A percentile compares a stretch with the other conserved stretches of the same genome.
phyloP scores from a whole-genome alignment of 805 yeast species.

The Candida endomychidarum region DNA sequence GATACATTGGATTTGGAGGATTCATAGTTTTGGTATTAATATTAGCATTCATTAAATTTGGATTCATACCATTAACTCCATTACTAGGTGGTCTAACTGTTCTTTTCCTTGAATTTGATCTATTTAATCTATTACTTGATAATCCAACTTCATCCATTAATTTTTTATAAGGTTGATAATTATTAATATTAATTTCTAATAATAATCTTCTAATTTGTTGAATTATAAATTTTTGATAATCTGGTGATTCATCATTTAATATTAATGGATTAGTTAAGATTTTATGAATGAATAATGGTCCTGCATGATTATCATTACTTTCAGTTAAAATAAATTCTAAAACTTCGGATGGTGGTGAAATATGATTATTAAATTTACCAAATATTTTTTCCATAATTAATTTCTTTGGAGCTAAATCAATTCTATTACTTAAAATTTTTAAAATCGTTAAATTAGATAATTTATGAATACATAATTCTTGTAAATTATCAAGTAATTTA shows the following conservation, averaged over 20 bases:
- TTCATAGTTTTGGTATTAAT: slow-evolving; percentile 21
- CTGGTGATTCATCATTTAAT: slow-evolving; percentile 37
- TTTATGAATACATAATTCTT: slow-evolving; percentile 71
- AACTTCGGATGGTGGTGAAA: slow-evolving; percentile 41
- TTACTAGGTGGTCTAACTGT: slow-evolving; percentile 1
- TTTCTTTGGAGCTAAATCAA: slow-evolving; percentile 61
- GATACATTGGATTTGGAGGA: slow-evolving; percentile 15
- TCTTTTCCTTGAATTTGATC: slow-evolving; percentile 20
- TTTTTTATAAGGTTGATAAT: slow-evolving; percentile 74
- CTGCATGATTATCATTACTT: slow-evolving; percentile 49
- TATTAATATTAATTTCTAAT: slow-evolving; percentile 53
- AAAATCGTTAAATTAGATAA: slow-evolving; percentile 80
- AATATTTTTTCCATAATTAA: slow-evolving; percentile 65
- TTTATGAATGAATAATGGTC: slow-evolving; percentile 68
- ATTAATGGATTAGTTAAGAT: slow-evolving; percentile 68
- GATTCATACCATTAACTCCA: background rate
- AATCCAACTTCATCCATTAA: slow-evolving; percentile 92
- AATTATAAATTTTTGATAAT: slow-evolving; percentile 54
- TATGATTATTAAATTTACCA: slow-evolving; percentile 44
- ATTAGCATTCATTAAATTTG: slow-evolving; percentile 6
- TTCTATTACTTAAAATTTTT: slow-evolving; percentile 71
- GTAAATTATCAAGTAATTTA: slow-evolving; percentile 60
- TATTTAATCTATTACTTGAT: slow-evolving; percentile 32
- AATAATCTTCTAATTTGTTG: slow-evolving; percentile 64
- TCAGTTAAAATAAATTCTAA: slow-evolving; percentile 67